Base-by-base conservation (phyloP, 305 asterid genomes). In the Euphrasia arctica region DNA sequence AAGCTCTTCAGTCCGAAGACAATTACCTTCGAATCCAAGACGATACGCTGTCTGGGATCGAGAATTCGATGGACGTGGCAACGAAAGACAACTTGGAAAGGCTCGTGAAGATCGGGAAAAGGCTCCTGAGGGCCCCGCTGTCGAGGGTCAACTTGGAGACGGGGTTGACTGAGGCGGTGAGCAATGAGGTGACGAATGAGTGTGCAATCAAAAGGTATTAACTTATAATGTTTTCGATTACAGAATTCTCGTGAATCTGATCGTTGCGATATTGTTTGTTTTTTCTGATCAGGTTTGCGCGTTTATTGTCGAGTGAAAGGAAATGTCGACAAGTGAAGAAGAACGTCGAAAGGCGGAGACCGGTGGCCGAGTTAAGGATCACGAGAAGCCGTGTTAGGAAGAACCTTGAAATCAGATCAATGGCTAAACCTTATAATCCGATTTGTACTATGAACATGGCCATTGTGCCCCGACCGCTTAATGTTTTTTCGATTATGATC, bases 11-110 rank as follows among this genome's bases (percentile, higher is more conserved):
- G 1, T 75, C 77, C 0, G 67, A 78, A 63, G 67, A 74, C 1
- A 80, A 80, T 63, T 82, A 82, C 68, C 80, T 85, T 6, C 63
- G 93, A 50, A 79, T 85, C 27, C 93, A 85, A 81, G 85, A 82
- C 9, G 87, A 82, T 68, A 71, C 64, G 11, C 71, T 79, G 2
- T 10, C 25, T 22, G 85, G 82, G 25, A 36, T 43, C 31, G 84
- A 72, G 34, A 56, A 70, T 51, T 66, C 84, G 31, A 71, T 79
- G 6, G 87, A 79, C 51, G 29, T 79, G 22, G 79, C 84, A 3
- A 79, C 85, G 0, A 31, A 54, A 12, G 81, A 74, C 1, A 79
- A 82, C 60, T 49, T 74, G 62, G 72, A 75, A 12, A 75, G 64
- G 27, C 82, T 82, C 0, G 79, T 72, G 0, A 56, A 52, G 4